phyloP scores from a whole-genome alignment of 2,329 filamentous ascomycete genomes.

The Scytalidium lignicola region DNA sequence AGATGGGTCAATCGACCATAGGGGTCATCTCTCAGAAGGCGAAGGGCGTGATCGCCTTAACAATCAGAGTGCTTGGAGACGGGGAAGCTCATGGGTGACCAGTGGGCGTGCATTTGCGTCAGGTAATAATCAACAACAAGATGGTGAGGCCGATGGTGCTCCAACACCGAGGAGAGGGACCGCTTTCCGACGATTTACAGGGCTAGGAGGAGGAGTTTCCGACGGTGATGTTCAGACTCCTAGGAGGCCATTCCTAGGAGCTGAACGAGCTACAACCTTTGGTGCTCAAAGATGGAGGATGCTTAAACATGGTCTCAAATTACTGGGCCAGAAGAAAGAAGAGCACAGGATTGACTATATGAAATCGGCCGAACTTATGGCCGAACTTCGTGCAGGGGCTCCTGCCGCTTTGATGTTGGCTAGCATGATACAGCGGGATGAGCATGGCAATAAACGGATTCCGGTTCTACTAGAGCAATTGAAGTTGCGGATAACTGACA shows the following conservation, averaged over 20 bases:
- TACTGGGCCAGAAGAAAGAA: slow-evolving; percentile 74
- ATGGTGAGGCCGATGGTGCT: slow-evolving; percentile 42
- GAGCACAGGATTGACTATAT: slow-evolving; percentile 83
- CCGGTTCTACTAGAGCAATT: slow-evolving; percentile 93
- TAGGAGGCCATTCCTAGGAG: slow-evolving; percentile 51
- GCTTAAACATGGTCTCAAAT: slow-evolving; percentile 81
- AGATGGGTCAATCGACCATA: slow-evolving; percentile 51
- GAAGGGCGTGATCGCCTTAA: slow-evolving; percentile 62
- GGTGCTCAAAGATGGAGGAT: slow-evolving; percentile 85
- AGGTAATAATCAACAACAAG: slow-evolving; percentile 43
- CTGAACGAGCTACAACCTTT: slow-evolving; percentile 66
- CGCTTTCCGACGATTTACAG: slow-evolving; percentile 61
- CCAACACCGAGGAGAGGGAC: slow-evolving; percentile 52
- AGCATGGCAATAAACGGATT: slow-evolving; percentile 91
- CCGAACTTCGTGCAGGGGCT: slow-evolving; percentile 85
- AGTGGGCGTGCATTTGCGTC: slow-evolving; percentile 48
- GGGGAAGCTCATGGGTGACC: slow-evolving; percentile 40
- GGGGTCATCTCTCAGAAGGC: slow-evolving; percentile 68
- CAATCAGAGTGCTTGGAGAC: slow-evolving; percentile 50
- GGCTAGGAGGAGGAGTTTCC: slow-evolving; percentile 55
- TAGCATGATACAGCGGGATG: slow-evolving; percentile 96
- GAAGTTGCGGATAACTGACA: slow-evolving; percentile 81
- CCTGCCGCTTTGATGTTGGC: slow-evolving; percentile 91
- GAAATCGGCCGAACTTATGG: slow-evolving; percentile 95
- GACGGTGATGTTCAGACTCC: slow-evolving; percentile 57